A percentile compares a stretch with the other conserved stretches of the same genome.
Evolutionary conservation across 2,329 filamentous ascomycete genomes (phyloP).

Genomic region (Colletotrichum tropicicola): DNA sequence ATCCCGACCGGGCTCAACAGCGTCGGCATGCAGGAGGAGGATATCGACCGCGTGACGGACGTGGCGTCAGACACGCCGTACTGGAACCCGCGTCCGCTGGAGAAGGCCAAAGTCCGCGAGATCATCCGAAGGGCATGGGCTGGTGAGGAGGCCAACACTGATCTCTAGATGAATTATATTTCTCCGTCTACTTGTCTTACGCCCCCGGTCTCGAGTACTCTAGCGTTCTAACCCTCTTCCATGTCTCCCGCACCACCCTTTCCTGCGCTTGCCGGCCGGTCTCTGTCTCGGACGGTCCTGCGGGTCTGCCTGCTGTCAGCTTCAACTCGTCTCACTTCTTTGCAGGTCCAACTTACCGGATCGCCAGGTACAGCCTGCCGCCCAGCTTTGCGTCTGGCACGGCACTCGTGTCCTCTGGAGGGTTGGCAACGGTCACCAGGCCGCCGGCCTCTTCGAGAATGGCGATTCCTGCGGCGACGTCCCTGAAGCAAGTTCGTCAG

Average conservation of each 20-base stretch:
- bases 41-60: slow-evolving; percentile 64
- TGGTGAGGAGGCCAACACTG: slow-evolving; percentile 61
- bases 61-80: slow-evolving; percentile 65
- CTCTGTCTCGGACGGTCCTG: slow-evolving; percentile 68
- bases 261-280: slow-evolving; percentile 75
- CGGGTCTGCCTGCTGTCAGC: slow-evolving; percentile 57
- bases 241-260: slow-evolving; percentile 75
- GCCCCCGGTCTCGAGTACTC: slow-evolving; percentile 74
- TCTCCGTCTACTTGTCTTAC: background rate
- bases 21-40: slow-evolving; percentile 65
- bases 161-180: slow-evolving; percentile 47
- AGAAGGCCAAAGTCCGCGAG: slow-evolving; percentile 60
- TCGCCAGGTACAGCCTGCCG: slow-evolving; percentile 75
- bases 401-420: slow-evolving; percentile 64
- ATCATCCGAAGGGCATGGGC: slow-evolving; percentile 65
- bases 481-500: slow-evolving; percentile 64
- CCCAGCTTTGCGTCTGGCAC: slow-evolving; percentile 71
- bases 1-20: slow-evolving; percentile 61
- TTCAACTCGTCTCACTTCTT: too few species aligned
- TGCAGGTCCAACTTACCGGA: slow-evolving; percentile 55
- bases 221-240: slow-evolving; percentile 72
- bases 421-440: slow-evolving; percentile 77
- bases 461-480: slow-evolving; percentile 79
- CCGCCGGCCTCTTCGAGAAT: slow-evolving; percentile 79
- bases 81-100: slow-evolving; percentile 63